Base-by-base conservation (phyloP, 2,329 filamentous ascomycete species). In the Aspergillus phoenicis region DNA sequence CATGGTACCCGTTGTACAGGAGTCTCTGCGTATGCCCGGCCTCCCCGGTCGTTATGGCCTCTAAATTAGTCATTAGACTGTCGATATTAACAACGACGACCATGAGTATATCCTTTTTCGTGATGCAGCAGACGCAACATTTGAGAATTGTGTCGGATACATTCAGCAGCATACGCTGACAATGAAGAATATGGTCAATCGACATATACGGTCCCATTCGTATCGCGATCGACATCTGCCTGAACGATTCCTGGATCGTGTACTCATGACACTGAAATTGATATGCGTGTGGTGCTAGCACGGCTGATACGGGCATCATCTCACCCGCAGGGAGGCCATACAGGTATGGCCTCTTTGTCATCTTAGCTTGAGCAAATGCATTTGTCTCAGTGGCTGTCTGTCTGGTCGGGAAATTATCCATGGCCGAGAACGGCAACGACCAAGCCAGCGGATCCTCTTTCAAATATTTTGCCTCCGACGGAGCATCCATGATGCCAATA, bases 41-140 rank as follows among this genome's bases (percentile, higher is more conserved):
- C 13, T 65, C 68, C 30, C 60, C 57, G 0, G 62, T 62, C 2
- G 60, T 66, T 17, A 68, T 67, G 4, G 59, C 52, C 51, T 74
- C 72, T 2, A 75, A 62, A 2, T 64, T 63, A 1, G 66, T 68
- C 2, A 73, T 59, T 15, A 73, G 56, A 45, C 66, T 70, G 47
- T 75, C 73, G 38, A 75, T 73, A 1, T 67, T 67, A 45, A 75
- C 64, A 13, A 74, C 63, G 4, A 74, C 64, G 5, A 74, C 53
- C 62, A 73, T 74, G 13, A 75, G 66, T 26, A 73, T 60, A 11
- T 71, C 69, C 5, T 65, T 60, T 47, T 68, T 64, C 3, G 64
- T 63, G 13, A 66, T 66, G 6, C 63, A 69, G 56, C 73, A 75
- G 10, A 66, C 39, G 24, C 53, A 59, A 56, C 73, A 75, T 41